Evolutionary conservation across 148 eudicot genomes (phyloP), one percentile per base, ranked within the genome.

Genomic region (Nepenthes mirabilis): DNA sequence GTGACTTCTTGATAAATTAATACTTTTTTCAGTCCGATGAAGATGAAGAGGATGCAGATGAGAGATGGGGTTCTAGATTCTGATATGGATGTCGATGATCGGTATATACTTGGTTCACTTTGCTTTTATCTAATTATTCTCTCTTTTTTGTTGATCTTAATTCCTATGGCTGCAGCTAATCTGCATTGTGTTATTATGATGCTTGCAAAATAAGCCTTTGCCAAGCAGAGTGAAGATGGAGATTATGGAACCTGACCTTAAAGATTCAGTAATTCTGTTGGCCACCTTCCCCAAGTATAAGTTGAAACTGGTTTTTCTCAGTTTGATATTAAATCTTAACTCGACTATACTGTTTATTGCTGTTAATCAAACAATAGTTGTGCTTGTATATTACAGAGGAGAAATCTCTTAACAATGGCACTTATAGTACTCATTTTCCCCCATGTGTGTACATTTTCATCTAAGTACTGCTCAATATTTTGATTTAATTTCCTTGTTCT

Each of bases 141-240:
- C 23, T 23, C 23, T 23, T 55, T 55, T 34, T 2, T 40, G 63
- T 7, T 55, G 54, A 37, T 2, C 43, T 5, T 13, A 12, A 49
- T 49, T 1, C 13, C 11, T n/a, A 49, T 49, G 37, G 37, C 68
- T 7, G 23, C 23, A 23, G 23, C 23, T 23, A 23, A 23, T 23
- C 23, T 23, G 23, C 23, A 23, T 23, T 23, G 23, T 23, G 23
- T 23, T 23, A 23, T 23, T 23, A 23, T 23, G 23, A 23, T 23
- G 23, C 23, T 23, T 23, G 23, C 71, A 58, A 60, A 79, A 85
- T 36, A 83, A 80, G 61, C 87, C 82, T 34, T 59, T 79, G n/a
- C 65, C 83, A 37, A 68, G 79, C 70, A 76, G 95, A 76, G 94
- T 83, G 79, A 88, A 83, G 69, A 79, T 73, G 56, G 95, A 91